Conservation (phyloP, 345 rosid genomes). For the Murraya paniculata region DNA sequence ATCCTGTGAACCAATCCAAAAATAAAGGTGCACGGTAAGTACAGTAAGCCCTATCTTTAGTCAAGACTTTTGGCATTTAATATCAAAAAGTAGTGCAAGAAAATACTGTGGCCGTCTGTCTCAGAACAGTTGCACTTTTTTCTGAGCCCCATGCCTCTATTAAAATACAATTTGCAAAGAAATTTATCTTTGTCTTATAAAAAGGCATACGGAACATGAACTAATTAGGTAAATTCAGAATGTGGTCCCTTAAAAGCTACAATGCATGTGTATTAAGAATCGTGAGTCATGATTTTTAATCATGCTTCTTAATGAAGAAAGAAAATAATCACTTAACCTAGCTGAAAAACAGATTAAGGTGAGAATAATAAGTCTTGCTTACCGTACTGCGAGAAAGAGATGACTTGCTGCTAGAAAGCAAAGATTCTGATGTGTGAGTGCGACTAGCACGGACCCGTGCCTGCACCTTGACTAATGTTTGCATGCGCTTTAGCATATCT, state of each 20-base stretch:
- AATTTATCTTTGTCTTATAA: not conserved
- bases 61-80: not conserved
- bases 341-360: not conserved
- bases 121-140: not conserved
- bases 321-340: not conserved
- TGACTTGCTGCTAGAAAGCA: conserved; percentile 49
- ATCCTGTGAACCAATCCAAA: not conserved
- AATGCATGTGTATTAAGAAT: not conserved
- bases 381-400: conserved; percentile 46
- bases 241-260: conserved; percentile 9
- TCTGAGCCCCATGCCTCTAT: not conserved
- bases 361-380: conserved; percentile 19
- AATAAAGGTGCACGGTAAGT: not conserved
- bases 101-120: not conserved
- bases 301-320: not conserved
- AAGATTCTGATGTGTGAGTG: conserved; percentile 45
- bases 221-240: not conserved
- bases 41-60: not conserved
- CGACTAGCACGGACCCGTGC: conserved; percentile 76
- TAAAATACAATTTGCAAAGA: not conserved
- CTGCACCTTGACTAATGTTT: conserved; percentile 68
- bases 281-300: not conserved
- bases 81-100: not conserved
- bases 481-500: conserved; percentile 84
- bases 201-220: not conserved